phyloP scores from a whole-genome alignment of 2,329 filamentous ascomycete species.

The Myriangium duriaei region DNA sequence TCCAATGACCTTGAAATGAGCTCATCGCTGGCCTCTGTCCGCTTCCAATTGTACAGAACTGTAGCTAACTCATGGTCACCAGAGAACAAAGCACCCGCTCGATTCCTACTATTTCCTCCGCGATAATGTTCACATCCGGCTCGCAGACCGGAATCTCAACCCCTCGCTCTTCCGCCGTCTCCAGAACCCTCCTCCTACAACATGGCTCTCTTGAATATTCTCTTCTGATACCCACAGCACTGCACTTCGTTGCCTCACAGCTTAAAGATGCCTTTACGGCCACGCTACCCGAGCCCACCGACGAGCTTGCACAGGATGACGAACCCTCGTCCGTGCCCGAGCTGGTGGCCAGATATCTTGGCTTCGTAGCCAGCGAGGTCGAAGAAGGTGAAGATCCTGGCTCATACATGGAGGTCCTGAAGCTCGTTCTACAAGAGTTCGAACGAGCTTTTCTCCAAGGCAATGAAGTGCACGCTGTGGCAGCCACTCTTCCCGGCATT shows the following conservation, averaged over 20 bases:
- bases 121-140: slow-evolving; percentile 67
- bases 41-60: too few relatives aligned
- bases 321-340: slow-evolving; percentile 94
- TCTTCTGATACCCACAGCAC: slow-evolving; percentile 84
- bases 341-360: slow-evolving; percentile 85
- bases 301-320: slow-evolving; percentile 94
- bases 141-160: slow-evolving; percentile 93
- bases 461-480: slow-evolving; percentile 91
- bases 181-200: slow-evolving; percentile 77
- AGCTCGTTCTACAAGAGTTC: slow-evolving; percentile 87
- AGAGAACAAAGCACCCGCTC: too few relatives aligned
- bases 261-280: slow-evolving; percentile 82
- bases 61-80: too few relatives aligned
- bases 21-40: too few relatives aligned
- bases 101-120: slow-evolving; percentile 6
- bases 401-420: slow-evolving; percentile 84
- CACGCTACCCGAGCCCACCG: slow-evolving; percentile 78
- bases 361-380: slow-evolving; percentile 76
- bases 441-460: slow-evolving; percentile 88
- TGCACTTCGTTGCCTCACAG: slow-evolving; percentile 93
- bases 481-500: slow-evolving; percentile 76
- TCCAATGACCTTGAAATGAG: too few relatives aligned
- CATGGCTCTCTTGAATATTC: slow-evolving; percentile 95
- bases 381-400: slow-evolving; percentile 88
- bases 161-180: slow-evolving; percentile 81